A percentile compares a stretch with the other conserved stretches of the same genome.
Conservation (phyloP, 2,329 filamentous ascomycete genomes). For the Mycocentrospora acerina region DNA sequence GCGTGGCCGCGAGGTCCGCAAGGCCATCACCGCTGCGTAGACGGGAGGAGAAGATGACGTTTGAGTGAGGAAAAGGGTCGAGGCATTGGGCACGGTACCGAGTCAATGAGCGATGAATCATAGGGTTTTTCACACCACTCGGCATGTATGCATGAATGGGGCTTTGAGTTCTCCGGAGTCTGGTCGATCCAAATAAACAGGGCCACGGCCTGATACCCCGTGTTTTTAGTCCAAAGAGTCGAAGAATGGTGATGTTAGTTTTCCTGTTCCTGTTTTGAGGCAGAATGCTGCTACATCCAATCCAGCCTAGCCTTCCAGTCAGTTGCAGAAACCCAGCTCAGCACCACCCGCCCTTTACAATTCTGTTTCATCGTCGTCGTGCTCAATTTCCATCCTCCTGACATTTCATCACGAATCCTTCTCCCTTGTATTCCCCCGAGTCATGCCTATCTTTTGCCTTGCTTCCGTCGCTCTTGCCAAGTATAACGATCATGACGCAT, state of each 20-base stretch:
- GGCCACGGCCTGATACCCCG: slow-evolving; percentile 36
- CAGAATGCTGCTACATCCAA: too few relatives aligned
- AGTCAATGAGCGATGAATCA: slow-evolving; percentile 45
- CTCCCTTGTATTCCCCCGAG: not conserved
- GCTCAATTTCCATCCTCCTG: too few relatives aligned
- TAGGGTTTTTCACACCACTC: slow-evolving; percentile 39
- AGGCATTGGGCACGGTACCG: slow-evolving; percentile 41
- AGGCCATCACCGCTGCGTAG: slow-evolving; percentile 61
- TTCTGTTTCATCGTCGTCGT: too few relatives aligned
- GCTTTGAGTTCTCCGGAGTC: slow-evolving; percentile 42
- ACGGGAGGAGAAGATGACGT: slow-evolving; percentile 19
- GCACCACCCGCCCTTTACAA: too few relatives aligned
- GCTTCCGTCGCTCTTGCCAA: slow-evolving; percentile 24
- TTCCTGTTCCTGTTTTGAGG: too few relatives aligned
- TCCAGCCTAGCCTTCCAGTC: too few relatives aligned
- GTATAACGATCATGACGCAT: slow-evolving; percentile 33
- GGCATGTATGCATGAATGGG: slow-evolving; percentile 42
- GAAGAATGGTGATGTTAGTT: too few relatives aligned
- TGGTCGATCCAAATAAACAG: slow-evolving; percentile 38
- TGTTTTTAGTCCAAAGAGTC: too few relatives aligned
- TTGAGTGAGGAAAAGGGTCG: slow-evolving; percentile 29
- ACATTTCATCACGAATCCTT: too few relatives aligned
- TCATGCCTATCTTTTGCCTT: slow-evolving; percentile 10
- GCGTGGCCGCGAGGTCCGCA: slow-evolving; percentile 69
- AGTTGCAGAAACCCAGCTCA: too few relatives aligned